Evolutionary conservation across 257 asterid genomes (phyloP), one percentile per base, ranked within the genome.

Genomic region (Ajuga chamaepitys): DNA sequence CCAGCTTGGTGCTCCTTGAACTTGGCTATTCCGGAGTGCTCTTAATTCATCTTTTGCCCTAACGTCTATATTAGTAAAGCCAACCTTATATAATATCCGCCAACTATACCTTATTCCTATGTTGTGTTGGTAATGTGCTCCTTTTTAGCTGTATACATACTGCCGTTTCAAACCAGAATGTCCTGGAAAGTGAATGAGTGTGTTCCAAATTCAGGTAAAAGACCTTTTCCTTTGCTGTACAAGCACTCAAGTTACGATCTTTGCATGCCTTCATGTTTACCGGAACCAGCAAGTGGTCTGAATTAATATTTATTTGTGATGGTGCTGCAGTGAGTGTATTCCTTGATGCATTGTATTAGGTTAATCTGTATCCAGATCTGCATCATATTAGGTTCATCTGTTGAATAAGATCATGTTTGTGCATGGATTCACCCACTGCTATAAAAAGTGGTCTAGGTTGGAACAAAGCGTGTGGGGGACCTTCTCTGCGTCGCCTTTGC

Each of bases 401-500:
- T n/a, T 58, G 68, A 65, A 66, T 64, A 6, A 57, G 14, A 48
- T 52, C 47, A 26, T 56, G 18, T 41, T 58, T 41, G 57, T 64
- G 30, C 46, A 59, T 62, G 50, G 48, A 48, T 51, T 1, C 7
- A 5, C 4, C 37, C 37, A 30, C 37, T 1, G 37, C 7, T 30
- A 30, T 30, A 30, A 30, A 30, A 30, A 8, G 7, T 30, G 37
- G 37, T 5, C 7, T 30, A 30, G 37, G 3, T 30, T 5, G 37
- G 37, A 30, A 4, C 37, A 30, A 30, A 30, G 37, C 5, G 37
- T 8, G 4, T 1, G 37, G 37, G 7, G 7, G 37, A 30, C 37
- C 37, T 30, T 30, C 7, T 5, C 37, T 30, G 7, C 37, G 7
- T 3, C 37, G 5, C 37, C 37, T 30, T 30, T 30, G 37, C 7